Conservation (phyloP, 352 stramenopile species). For the Thraustotheca clavata region DNA sequence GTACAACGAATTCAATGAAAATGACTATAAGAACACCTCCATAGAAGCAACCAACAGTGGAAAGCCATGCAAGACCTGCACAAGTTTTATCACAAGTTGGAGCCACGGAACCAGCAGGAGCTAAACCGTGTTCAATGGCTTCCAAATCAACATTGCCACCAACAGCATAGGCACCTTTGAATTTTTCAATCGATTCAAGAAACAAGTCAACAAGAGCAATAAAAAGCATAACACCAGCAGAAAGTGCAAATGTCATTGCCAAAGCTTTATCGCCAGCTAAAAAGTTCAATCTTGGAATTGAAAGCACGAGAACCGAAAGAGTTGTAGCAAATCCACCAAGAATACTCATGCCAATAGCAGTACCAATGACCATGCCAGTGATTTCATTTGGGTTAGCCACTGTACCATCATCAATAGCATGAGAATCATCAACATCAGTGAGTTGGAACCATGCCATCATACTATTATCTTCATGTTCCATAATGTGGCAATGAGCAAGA, state of each 20-base stretch:
- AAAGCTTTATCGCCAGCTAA: conserved; percentile 44
- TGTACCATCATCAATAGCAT: conserved; percentile 37
- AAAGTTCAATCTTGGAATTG: conserved; percentile 52
- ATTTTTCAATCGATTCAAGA: conserved; percentile 46
- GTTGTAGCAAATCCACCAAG: conserved; percentile 58
- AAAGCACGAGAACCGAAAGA: conserved; percentile 59
- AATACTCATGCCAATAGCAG: conserved; percentile 67
- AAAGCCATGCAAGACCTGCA: conserved; percentile 48
- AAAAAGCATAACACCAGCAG: conserved; percentile 68
- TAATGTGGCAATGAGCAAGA: conserved; percentile 64
- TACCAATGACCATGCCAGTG: conserved; percentile 37
- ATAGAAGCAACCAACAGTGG: conserved; percentile 44
- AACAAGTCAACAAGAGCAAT: conserved; percentile 65
- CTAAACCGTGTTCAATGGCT: conserved; percentile 49
- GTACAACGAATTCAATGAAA: conserved; percentile 53
- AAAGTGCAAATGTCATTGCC: conserved; percentile 60
- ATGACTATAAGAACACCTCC: conserved; percentile 54
- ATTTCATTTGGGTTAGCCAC: conserved; percentile 29
- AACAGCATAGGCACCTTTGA: conserved; percentile 44
- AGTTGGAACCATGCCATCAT: conserved; percentile 68
- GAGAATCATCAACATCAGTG: conserved; percentile 31
- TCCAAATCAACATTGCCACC: conserved; percentile 44
- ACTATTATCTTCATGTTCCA: conserved; percentile 69
- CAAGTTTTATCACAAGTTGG: conserved; percentile 55
- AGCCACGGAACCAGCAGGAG: conserved; percentile 22